Evolutionary conservation across 306 rosid species (phyloP).

Genomic region (Prunus mume): DNA sequence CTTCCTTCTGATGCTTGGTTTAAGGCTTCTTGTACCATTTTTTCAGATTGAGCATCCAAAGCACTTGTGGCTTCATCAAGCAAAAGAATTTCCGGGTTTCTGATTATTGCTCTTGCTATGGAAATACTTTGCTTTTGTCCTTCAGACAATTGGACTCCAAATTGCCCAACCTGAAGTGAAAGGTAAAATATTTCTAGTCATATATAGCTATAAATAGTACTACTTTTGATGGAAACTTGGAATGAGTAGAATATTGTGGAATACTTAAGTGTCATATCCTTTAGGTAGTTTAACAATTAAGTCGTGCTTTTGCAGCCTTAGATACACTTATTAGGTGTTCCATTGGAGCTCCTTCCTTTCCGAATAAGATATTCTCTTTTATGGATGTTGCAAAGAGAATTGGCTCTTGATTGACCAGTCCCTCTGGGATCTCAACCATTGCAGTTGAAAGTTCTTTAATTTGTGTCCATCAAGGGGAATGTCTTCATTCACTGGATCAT

Average conservation of each 20-base stretch:
- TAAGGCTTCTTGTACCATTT: constrained; percentile 64
- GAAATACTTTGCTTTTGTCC: constrained; percentile 91
- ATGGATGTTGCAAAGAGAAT: constrained; percentile 81
- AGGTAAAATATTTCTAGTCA: neutral
- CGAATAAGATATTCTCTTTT: constrained; percentile 67
- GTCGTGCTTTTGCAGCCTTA: constrained; percentile 79
- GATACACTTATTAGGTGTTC: constrained; percentile 50
- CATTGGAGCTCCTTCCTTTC: constrained; percentile 69
- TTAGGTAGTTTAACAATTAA: constrained; percentile 58
- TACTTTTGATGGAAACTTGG: neutral
- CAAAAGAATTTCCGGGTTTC: constrained; percentile 69
- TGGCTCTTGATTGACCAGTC: constrained; percentile 81
- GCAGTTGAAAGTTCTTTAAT: constrained; percentile 47
- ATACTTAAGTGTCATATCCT: constrained; percentile 74
- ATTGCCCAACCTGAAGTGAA: constrained; percentile 59
- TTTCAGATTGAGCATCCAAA: constrained; percentile 74
- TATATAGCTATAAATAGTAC: neutral
- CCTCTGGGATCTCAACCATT: constrained; percentile 77
- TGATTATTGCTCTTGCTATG: constrained; percentile 73
- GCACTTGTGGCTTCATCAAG: constrained; percentile 96
- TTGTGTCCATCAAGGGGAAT: constrained; percentile 66
- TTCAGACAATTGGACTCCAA: constrained; percentile 80
- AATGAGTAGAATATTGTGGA: constrained; percentile 3
- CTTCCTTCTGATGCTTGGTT: constrained; percentile 72
- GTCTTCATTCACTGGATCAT: constrained; percentile 64